Evolutionary conservation across 2,329 filamentous ascomycete genomes (phyloP).

Genomic region (Aureobasidium melanogenum): DNA sequence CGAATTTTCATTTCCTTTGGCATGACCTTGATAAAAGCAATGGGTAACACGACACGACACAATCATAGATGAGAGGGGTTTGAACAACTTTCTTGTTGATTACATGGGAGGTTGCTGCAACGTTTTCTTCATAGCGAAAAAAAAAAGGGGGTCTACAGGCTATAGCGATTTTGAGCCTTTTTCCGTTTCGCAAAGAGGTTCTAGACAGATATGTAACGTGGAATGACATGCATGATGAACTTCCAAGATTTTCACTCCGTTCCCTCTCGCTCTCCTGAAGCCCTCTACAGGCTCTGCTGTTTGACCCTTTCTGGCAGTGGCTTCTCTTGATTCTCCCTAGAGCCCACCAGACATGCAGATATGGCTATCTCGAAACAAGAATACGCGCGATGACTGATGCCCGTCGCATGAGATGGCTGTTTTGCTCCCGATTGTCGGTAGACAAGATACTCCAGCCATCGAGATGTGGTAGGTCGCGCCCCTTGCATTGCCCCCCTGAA

Average conservation of each 20-base stretch:
- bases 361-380: neutral
- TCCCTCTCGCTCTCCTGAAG: too few species aligned
- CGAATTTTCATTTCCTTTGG: too few species aligned
- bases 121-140: neutral
- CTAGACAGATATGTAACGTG: neutral
- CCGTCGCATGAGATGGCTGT: neutral
- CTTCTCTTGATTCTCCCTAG: neutral
- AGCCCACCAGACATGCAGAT: neutral
- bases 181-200: neutral
- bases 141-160: neutral
- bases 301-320: too few species aligned
- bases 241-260: neutral
- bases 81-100: neutral
- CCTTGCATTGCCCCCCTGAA: neutral
- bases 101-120: neutral
- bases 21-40: neutral
- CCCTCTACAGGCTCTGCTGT: too few species aligned
- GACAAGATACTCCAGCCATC: neutral
- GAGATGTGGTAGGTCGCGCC: neutral
- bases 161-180: neutral
- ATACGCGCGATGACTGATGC: neutral
- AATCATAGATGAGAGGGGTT: neutral
- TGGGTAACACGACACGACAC: neutral
- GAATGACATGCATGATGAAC: slow-evolving; percentile 9
- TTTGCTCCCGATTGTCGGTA: neutral